These are phyloP conservation scores for Austroboletus niveus DNA, from an alignment of 1,284 basidiomycete genomes.

Conservation along the genomic window DNA sequence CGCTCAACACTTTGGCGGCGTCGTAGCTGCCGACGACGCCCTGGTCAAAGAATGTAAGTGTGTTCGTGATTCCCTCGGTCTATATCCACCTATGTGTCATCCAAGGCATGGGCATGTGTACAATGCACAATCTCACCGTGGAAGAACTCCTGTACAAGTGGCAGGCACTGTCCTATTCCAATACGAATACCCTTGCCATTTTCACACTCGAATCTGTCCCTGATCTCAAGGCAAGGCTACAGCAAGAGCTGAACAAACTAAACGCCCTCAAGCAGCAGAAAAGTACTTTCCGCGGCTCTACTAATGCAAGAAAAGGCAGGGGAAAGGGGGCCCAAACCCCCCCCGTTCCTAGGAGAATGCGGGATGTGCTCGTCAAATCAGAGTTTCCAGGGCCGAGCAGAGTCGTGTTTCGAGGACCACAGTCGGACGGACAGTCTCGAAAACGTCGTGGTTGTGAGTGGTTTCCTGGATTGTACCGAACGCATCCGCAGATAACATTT, in stretches of 20 bases:
- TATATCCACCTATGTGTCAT: not conserved
- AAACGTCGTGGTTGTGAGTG: slow-evolving; percentile 57
- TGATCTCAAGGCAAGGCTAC: slow-evolving; percentile 54
- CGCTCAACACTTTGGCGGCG: slow-evolving; percentile 30
- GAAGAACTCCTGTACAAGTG: slow-evolving; percentile 68
- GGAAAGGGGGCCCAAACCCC: too few relatives aligned
- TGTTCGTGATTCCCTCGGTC: slow-evolving; percentile 1
- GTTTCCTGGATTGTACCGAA: not conserved
- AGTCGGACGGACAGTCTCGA: slow-evolving; percentile 39
- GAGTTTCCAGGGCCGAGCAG: slow-evolving; percentile 39
- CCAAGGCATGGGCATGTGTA: slow-evolving; percentile 63
- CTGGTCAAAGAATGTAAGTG: slow-evolving; percentile 50
- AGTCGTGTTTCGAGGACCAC: slow-evolving; percentile 47
- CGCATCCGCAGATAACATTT: slow-evolving; percentile 7
- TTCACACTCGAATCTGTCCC: slow-evolving; percentile 51
- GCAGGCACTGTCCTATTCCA: slow-evolving; percentile 54
- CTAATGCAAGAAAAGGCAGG: not conserved
- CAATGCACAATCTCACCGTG: slow-evolving; percentile 56
- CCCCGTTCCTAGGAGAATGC: not conserved
- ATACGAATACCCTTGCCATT: slow-evolving; percentile 38
- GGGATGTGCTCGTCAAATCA: slow-evolving; percentile 15
- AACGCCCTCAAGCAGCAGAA: slow-evolving; percentile 39
- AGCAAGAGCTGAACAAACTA: slow-evolving; percentile 47
- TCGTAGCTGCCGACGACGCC: slow-evolving; percentile 33
- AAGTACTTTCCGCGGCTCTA: slow-evolving; percentile 8